Conservation (phyloP, 2,329 filamentous ascomycete species). For the Chaetomium sp. region DNA sequence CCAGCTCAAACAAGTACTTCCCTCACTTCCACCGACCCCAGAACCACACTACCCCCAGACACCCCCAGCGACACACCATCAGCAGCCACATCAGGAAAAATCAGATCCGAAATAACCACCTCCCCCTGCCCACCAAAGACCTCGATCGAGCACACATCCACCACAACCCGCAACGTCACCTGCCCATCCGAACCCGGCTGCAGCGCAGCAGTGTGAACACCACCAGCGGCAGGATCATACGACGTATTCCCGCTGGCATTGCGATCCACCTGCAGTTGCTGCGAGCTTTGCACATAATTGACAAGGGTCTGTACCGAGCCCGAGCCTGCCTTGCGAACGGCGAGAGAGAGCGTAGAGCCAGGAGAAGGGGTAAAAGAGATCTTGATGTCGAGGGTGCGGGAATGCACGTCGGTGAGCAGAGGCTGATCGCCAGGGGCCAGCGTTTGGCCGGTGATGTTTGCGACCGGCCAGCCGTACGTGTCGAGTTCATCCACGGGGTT, state of each 20-base stretch:
- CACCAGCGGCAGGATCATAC: not conserved
- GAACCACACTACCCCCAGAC: not conserved
- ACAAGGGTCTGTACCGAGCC: not conserved
- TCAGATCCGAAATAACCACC: conserved; percentile 1
- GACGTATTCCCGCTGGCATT: not conserved
- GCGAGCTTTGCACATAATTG: not conserved
- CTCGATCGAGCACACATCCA: conserved; percentile 2
- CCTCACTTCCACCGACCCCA: not conserved
- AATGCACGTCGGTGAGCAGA: not conserved
- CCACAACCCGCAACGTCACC: conserved; percentile 1
- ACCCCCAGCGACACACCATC: not conserved
- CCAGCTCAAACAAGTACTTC: not conserved
- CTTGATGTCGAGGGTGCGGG: conserved; percentile 1
- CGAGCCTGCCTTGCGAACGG: not conserved
- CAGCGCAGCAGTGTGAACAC: conserved; percentile 1
- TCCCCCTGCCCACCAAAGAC: conserved; percentile 1
- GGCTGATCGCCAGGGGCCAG: not conserved
- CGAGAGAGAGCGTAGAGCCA: not conserved
- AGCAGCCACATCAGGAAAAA: not conserved
- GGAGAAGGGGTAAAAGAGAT: not conserved
- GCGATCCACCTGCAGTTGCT: not conserved
- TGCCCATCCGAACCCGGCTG: not conserved
- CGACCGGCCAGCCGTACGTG: not conserved
- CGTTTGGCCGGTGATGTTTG: not conserved
- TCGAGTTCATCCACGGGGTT: not conserved